Base-by-base conservation (phyloP, 257 asterid species). In the Salvia miltiorrhiza region DNA sequence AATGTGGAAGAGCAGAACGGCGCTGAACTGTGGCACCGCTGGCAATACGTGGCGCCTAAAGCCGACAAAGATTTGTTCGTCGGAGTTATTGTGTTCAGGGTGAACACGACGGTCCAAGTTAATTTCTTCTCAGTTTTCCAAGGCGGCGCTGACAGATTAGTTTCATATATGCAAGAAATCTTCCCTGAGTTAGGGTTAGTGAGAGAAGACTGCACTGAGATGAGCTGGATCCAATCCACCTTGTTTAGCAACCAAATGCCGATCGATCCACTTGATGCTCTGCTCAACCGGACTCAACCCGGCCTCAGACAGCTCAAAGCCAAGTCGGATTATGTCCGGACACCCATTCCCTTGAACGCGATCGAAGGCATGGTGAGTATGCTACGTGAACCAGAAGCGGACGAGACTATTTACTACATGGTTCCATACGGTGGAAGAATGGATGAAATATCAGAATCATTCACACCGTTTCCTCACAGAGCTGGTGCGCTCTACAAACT, bases 181-280 rank as follows among this genome's bases (percentile, higher is more conserved):
- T 82, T 82, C 66, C 87, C 83, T 0, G 79, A 79, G 52, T 45
- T 82, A 20, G 84, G 83, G 0, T 7, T 79, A 28, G 44, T 76
- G n/a, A n/a, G n/a, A n/a, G n/a, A n/a, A n/a, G n/a, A n/a, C n/a
- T n/a, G n/a, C n/a, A n/a, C n/a, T n/a, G n/a, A n/a, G n/a, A n/a
- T 74, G 80, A 74, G 81, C 3, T 82, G 84, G 84, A 66, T 79
- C 28, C 65, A 66, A 35, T 35, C 49, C 37, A 12, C 23, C 30
- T 44, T 66, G 1, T 14, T 33, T 3, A 32, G 20, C 23, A 21
- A 19, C 5, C 21, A 32, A 12, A 2, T 30, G 40, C 50, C 33
- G 2, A 9, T 56, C 0, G 20, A 44, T 61, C 33, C 58, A 10
- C 33, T 21, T 1, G 33, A 52, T 4, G 7, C 13, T 52, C 28